Percentiles rank a stretch among this genome's conserved stretches.
Evolutionary conservation across 305 asterid species (phyloP).

Genomic region (Fraxinus velutina): DNA sequence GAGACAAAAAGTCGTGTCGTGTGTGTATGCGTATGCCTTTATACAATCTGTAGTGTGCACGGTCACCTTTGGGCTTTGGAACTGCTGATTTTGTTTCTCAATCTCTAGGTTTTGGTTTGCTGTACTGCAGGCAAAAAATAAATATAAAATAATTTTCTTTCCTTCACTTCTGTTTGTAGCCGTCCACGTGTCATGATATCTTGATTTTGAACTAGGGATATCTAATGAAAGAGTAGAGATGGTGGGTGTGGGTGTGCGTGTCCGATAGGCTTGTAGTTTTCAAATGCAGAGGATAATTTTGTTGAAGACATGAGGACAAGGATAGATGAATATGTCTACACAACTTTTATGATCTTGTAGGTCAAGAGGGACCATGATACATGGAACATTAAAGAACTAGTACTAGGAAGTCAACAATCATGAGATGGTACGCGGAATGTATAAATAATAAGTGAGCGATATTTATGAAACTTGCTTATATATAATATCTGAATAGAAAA

Average conservation of each 20-base stretch:
- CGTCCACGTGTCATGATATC: not conserved
- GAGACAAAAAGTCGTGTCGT: not conserved
- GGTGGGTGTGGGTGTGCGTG: not conserved
- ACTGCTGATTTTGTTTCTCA: not conserved
- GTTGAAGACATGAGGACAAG: not conserved
- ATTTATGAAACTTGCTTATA: not conserved
- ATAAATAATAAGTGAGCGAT: too few species aligned
- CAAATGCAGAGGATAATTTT: not conserved
- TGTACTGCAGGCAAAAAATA: not conserved
- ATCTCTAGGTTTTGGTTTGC: not conserved
- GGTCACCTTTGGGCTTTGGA: constrained; percentile 21
- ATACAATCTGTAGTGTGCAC: constrained; percentile 21
- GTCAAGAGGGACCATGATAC: not conserved
- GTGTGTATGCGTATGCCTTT: not conserved
- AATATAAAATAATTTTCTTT: not conserved
- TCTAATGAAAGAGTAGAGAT: not conserved
- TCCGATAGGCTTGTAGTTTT: not conserved
- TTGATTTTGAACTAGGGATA: not conserved
- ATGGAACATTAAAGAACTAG: not conserved
- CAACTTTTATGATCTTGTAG: not conserved
- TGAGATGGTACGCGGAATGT: too few species aligned
- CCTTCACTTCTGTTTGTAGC: not conserved
- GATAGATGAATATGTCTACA: not conserved
- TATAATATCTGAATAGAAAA: not conserved
- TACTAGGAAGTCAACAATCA: not conserved